phyloP scores from a whole-genome alignment of 805 yeast species.

The Suhomyces pyralidae region DNA sequence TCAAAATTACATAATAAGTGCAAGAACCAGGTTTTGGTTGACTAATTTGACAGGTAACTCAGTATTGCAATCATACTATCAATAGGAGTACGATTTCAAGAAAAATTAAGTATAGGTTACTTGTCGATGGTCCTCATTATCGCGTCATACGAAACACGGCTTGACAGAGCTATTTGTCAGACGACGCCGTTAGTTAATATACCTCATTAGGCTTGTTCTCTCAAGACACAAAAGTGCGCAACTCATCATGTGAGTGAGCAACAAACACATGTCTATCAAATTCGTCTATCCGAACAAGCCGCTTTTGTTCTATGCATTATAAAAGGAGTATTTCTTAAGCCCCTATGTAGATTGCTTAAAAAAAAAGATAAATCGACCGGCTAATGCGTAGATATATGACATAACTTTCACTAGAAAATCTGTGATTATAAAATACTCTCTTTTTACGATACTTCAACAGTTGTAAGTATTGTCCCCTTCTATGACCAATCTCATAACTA shows the following conservation, averaged over 20 bases:
- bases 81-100: background rate
- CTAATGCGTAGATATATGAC: background rate
- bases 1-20: background rate
- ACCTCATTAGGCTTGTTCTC: background rate
- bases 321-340: background rate
- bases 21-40: background rate
- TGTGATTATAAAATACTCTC: background rate
- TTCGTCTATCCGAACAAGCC: background rate
- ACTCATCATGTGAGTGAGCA: background rate
- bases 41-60: background rate
- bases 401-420: background rate
- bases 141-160: background rate
- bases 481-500: slow-evolving; percentile 4
- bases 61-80: background rate
- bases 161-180: background rate
- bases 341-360: background rate
- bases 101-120: background rate
- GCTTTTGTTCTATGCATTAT: background rate
- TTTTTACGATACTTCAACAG: background rate
- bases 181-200: background rate
- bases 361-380: background rate
- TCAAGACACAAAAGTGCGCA: background rate
- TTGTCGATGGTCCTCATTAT: background rate
- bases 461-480: background rate
- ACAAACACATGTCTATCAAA: background rate